Evolutionary conservation across 2,329 filamentous ascomycete genomes (phyloP), one percentile per base, ranked within the genome.

Genomic region (Penicillium nordicum): DNA sequence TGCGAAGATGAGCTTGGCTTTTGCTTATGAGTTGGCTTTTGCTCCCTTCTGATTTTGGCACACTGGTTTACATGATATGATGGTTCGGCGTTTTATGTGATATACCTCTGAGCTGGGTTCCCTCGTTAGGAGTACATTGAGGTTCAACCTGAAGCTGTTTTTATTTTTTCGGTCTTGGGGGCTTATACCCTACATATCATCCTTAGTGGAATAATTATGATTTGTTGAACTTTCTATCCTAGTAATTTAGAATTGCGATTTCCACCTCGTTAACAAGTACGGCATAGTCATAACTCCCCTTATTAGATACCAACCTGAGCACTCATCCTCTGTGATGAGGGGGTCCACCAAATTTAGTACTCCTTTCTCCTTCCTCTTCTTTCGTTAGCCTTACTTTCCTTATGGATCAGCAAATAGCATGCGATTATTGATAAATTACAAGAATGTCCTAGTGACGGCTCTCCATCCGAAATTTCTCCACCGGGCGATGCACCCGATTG

Each of bases 11-110:
- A 94, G 90, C 1, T 79, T 96, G 32, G 89, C 88, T 5, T 82
- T 96, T 64, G 90, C 87, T 5, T 93, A 92, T 67, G 92, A 96
- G 78, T 82, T 96, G 58, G 90, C 87, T 10, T 90, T 90, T 77
- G 85, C 89, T 21, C 80, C 89, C 57, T 89, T 92, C 41, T 77
- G 55, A 72, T 57, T n/a, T 30, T 21, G 16, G 54, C 1, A 23
- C 46, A 11, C 16, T 50, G 38, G 48, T 38, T 52, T 41, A 36
- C 27, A 25, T 45, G 21, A 23, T 49, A 25, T 45, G 21, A 23
- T 49, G 27, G 14, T 54, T 23, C 36, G 62, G 62, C 62, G 62
- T 63, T 63, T 46, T 46, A 14, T 47, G 57, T 54, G 58, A 63
- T 65, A 64, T 64, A 65, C 62, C 60, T 64, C 37, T 53, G 34